These are phyloP conservation scores for Ceratocystis harringtonii DNA, from an alignment of 2,329 filamentous ascomycete genomes.

Conservation along the genomic window DNA sequence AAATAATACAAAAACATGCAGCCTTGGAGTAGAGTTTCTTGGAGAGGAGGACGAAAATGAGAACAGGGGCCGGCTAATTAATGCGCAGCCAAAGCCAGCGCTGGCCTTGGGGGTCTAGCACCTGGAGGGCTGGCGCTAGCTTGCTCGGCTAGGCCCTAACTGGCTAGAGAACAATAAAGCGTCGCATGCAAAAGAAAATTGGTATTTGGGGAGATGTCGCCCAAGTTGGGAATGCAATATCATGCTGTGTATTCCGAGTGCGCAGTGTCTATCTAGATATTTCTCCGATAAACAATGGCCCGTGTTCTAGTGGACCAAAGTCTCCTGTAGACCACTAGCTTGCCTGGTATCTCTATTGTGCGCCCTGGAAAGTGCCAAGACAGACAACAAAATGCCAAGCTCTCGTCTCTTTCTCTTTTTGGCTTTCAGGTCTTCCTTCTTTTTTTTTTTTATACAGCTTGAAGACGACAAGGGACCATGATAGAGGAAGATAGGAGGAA, in stretches of 20 bases:
- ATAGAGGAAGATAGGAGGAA: neutral
- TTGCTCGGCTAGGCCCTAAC: too few relatives aligned
- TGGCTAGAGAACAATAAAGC: too few relatives aligned
- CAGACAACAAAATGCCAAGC: constrained; percentile 1
- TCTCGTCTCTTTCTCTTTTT: neutral
- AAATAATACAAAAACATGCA: neutral
- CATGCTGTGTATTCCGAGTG: too few relatives aligned
- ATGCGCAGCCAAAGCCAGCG: neutral
- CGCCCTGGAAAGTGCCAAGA: neutral
- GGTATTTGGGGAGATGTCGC: too few relatives aligned
- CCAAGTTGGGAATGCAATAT: too few relatives aligned
- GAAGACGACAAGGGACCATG: neutral
- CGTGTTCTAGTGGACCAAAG: neutral
- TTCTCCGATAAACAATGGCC: constrained; percentile 1
- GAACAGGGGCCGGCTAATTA: neutral
- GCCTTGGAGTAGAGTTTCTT: neutral
- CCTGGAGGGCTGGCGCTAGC: neutral
- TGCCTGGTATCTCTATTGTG: neutral
- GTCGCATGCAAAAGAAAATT: too few relatives aligned
- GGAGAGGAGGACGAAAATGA: neutral
- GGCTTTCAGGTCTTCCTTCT: neutral
- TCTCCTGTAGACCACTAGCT: neutral
- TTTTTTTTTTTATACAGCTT: neutral
- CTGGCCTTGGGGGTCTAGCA: neutral
- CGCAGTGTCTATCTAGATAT: neutral